Evolutionary conservation across 2,329 filamentous ascomycete species (phyloP), one percentile per base, ranked within the genome.

Genomic region (Venturia carpophila): DNA sequence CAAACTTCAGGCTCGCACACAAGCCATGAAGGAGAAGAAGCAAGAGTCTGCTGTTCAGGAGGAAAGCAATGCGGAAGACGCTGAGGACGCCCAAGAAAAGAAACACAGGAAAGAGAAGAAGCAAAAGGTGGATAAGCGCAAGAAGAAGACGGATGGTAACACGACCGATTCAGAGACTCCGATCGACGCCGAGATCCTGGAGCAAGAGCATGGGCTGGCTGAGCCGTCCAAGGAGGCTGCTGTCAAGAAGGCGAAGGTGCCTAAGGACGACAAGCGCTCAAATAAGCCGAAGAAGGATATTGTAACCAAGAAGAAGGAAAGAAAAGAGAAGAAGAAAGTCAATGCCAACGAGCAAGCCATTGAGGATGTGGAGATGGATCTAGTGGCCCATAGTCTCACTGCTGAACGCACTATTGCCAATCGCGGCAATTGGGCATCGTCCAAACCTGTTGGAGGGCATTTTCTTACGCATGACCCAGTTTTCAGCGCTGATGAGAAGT

Each of bases 401-500:
- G 52, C 13, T 58, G 47, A 34, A 30, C 63, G 52, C 24, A 39
- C 17, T 27, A 37, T 41, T 13, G 47, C 45, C n/a, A 56, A 58
- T 13, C 34, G 63, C 9, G 49, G 42, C 19, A 58, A 68, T 41
- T 84, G 82, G 82, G 75, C 73, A 30, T 70, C 83, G 11, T 82
- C 82, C 21, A 72, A 76, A n/a, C 74, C 80, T 9, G 72, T 78
- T 39, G 84, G 82, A 49, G 85, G 85, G 27, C 79, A 80, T 64
- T 84, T 84, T 70, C 75, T 83, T 65, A 75, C 80, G 58, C 73
- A 82, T 62, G 83, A 87, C 69, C 82, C 85, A 6, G 71, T 85
- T 10, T 82, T 87, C 71, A 82, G 83, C 2, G 68, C 69, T n/a
- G 82, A 87, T 72, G 82, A 84, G 69, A 79, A 82, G 77, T 83